A percentile compares a stretch with the other conserved stretches of the same genome.
Evolutionary conservation across 331 rosid genomes (phyloP).

Genomic region (Quercus lobata): DNA sequence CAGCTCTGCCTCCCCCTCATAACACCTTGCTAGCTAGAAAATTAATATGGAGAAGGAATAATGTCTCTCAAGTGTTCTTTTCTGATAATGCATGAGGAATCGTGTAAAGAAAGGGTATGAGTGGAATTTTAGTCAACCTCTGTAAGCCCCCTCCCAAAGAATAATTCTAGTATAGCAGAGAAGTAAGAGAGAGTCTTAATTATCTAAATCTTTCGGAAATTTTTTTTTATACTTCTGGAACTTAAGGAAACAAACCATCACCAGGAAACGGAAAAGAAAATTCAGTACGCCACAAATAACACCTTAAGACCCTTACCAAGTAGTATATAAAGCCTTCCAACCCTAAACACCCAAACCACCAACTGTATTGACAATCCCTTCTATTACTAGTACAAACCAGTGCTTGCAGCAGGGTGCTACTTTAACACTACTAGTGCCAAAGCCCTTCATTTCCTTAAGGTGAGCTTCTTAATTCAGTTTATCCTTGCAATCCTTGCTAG

Average conservation of each 20-base stretch:
- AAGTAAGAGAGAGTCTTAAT: background rate
- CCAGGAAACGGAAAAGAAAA: conserved; percentile 41
- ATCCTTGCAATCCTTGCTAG: conserved; percentile 16
- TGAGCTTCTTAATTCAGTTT: conserved; percentile 25
- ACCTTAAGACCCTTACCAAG: conserved; percentile 27
- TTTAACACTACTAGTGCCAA: background rate
- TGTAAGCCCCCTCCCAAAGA: conserved; percentile 22
- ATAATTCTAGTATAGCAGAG: conserved; percentile 9
- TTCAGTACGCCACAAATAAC: conserved; percentile 46
- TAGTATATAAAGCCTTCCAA: conserved; percentile 61
- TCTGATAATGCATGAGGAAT: conserved; percentile 77
- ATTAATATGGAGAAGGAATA: conserved; percentile 37
- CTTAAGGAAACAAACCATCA: conserved; percentile 30
- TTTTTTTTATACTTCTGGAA: conserved; percentile 29
- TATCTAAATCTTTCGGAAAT: conserved; percentile 12
- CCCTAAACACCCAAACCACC: conserved; percentile 46
- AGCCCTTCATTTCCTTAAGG: conserved; percentile 27
- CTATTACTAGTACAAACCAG: conserved; percentile 12
- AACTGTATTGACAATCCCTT: conserved; percentile 28
- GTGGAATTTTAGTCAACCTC: conserved; percentile 19
- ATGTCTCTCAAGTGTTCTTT: conserved; percentile 20
- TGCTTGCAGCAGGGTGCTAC: conserved; percentile 10
- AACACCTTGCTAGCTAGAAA: conserved; percentile 33
- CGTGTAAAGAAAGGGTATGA: conserved; percentile 53
- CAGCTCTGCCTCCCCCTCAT: conserved; percentile 80